phyloP scores from a whole-genome alignment of 2,329 filamentous ascomycete genomes.

The Arthroderma uncinatum region DNA sequence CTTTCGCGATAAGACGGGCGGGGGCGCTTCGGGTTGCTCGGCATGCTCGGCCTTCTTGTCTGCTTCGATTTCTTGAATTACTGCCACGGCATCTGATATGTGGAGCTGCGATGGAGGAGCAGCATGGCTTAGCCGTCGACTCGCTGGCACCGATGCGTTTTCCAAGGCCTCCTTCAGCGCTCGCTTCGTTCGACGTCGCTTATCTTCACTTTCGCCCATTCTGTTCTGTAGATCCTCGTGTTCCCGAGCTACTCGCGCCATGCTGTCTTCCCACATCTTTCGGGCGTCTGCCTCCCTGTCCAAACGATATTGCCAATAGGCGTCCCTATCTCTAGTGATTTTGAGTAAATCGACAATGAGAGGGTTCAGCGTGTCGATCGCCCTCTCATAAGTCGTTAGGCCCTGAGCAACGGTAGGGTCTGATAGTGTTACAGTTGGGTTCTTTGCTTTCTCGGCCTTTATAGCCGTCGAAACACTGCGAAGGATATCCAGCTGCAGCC shows the following conservation, averaged over 20 bases:
- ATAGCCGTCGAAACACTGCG: slow-evolving; percentile 75
- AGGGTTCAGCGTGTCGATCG: slow-evolving; percentile 74
- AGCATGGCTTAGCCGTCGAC: slow-evolving; percentile 25
- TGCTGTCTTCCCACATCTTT: slow-evolving; percentile 97
- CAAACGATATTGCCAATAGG: slow-evolving; percentile 92
- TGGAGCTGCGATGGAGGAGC: slow-evolving; percentile 21
- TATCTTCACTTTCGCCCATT: slow-evolving; percentile 81
- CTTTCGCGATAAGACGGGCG: slow-evolving; percentile 37
- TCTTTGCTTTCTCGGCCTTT: slow-evolving; percentile 56
- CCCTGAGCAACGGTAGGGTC: slow-evolving; percentile 68
- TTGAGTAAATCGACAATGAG: slow-evolving; percentile 78
- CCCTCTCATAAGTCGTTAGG: slow-evolving; percentile 73
- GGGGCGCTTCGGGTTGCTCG: slow-evolving; percentile 23
- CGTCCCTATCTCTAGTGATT: slow-evolving; percentile 86
- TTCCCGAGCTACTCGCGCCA: slow-evolving; percentile 90
- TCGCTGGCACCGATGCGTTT: slow-evolving; percentile 36
- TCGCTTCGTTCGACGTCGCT: slow-evolving; percentile 78
- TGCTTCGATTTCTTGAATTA: slow-evolving; percentile 30
- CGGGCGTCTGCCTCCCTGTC: slow-evolving; percentile 86
- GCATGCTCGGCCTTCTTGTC: slow-evolving; percentile 17
- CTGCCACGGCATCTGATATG: slow-evolving; percentile 27
- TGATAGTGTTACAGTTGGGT: slow-evolving; percentile 60
- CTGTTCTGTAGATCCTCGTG: slow-evolving; percentile 83
- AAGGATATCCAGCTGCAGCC: slow-evolving; percentile 82
- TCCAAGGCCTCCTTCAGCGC: slow-evolving; percentile 78